These are phyloP conservation scores for Ceratocystis harringtonii DNA, from an alignment of 2,329 filamentous ascomycete genomes.

Conservation along the genomic window DNA sequence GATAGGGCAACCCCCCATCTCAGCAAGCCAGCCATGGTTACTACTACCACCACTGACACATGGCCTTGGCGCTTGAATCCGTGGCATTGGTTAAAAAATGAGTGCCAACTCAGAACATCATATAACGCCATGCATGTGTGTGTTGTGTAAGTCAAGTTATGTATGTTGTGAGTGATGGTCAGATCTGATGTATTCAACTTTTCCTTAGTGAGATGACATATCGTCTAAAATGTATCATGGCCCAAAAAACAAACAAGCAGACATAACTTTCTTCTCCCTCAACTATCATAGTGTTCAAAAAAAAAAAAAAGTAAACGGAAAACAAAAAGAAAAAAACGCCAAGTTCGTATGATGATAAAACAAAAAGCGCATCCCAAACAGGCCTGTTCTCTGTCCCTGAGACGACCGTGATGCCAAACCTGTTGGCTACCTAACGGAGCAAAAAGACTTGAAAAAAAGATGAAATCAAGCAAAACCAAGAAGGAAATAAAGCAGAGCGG, in stretches of 20 bases:
- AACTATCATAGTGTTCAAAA: constrained; percentile 5
- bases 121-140: background rate
- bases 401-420: constrained; percentile 15
- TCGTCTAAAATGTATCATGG: constrained; percentile 15
- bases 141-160: background rate
- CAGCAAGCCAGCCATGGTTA: background rate
- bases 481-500: constrained; percentile 1
- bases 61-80: background rate
- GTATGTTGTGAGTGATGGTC: background rate
- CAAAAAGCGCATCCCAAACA: background rate
- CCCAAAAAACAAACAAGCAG: constrained; percentile 4
- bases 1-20: too few relatives aligned
- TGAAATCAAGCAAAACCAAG: constrained; percentile 7
- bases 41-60: background rate
- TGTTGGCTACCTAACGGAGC: constrained; percentile 12
- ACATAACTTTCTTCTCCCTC: background rate
- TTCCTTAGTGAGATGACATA: constrained; percentile 2
- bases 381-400: constrained; percentile 11
- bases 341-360: background rate
- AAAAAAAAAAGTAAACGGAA: constrained; percentile 4
- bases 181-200: constrained; percentile 9
- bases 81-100: background rate
- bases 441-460: constrained; percentile 7
- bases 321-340: constrained; percentile 10
- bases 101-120: background rate